Evolutionary conservation across 2,329 filamentous ascomycete species (phyloP).

Genomic region (Sporothrix humicola): DNA sequence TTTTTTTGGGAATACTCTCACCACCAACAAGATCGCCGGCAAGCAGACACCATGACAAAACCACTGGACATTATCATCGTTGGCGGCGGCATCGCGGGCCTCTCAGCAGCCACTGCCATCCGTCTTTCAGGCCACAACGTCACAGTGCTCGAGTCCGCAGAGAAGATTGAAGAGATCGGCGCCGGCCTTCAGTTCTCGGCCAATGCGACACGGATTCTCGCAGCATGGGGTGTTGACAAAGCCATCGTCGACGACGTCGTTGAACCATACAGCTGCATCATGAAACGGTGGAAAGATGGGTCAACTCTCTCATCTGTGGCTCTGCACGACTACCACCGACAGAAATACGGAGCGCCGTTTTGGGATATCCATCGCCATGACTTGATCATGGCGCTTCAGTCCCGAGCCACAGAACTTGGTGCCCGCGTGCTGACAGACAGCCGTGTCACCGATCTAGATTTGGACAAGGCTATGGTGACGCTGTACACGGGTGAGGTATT

Average conservation of each 20-base stretch:
- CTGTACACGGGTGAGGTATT: constrained; percentile 15
- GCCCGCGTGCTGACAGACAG: constrained; percentile 27
- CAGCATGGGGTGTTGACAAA: constrained; percentile 29
- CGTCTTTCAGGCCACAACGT: constrained; percentile 31
- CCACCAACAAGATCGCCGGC: neutral
- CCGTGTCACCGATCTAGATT: constrained; percentile 29
- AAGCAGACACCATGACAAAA: neutral
- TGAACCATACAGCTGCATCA: constrained; percentile 33
- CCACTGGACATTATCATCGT: constrained; percentile 26
- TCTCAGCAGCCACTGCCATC: constrained; percentile 33
- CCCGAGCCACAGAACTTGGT: constrained; percentile 28
- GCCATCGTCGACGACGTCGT: constrained; percentile 29
- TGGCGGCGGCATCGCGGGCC: constrained; percentile 33
- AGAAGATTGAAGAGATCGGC: constrained; percentile 34
- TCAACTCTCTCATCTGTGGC: constrained; percentile 26
- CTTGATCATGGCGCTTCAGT: constrained; percentile 32
- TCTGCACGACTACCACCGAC: constrained; percentile 23
- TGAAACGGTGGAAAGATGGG: constrained; percentile 31
- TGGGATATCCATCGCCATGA: constrained; percentile 35
- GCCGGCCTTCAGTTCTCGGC: constrained; percentile 31
- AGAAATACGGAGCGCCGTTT: constrained; percentile 33
- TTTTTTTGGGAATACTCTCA: too few species aligned
- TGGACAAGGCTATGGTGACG: constrained; percentile 27
- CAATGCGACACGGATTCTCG: constrained; percentile 31
- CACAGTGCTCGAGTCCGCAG: constrained; percentile 30